phyloP scores from a whole-genome alignment of 1,284 basidiomycete species.

The Sporisorium scitamineum region DNA sequence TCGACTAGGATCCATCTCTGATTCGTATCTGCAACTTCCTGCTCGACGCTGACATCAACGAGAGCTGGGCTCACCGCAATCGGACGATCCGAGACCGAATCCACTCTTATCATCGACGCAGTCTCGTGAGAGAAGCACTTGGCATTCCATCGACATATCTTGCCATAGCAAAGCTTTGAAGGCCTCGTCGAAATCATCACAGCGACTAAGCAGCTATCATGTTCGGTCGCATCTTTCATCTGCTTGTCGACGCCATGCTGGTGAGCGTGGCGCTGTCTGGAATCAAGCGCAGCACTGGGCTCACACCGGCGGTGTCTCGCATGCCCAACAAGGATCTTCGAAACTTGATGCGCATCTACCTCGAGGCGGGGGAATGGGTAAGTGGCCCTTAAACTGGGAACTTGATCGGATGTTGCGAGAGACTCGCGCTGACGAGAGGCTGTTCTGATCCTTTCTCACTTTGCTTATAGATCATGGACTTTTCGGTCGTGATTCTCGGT shows the following conservation, averaged over 20 bases:
- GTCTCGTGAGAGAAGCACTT: neutral
- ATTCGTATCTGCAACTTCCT: neutral
- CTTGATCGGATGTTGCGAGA: neutral
- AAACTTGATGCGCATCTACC: constrained; percentile 61
- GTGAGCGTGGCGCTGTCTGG: constrained; percentile 64
- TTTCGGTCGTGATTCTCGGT: constrained; percentile 64
- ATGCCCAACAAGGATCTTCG: constrained; percentile 66
- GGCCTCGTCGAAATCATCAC: neutral
- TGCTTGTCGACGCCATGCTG: constrained; percentile 65
- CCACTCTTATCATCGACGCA: neutral
- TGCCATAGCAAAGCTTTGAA: neutral
- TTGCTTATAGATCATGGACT: constrained; percentile 59
- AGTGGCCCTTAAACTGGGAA: constrained; percentile 14
- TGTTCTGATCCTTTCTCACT: neutral
- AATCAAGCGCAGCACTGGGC: constrained; percentile 66
- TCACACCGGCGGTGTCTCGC: constrained; percentile 57
- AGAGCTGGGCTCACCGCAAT: neutral
- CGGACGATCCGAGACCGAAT: neutral
- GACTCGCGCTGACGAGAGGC: constrained; percentile 8
- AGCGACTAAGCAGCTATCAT: constrained; percentile 29
- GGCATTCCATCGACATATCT: neutral
- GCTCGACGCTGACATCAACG: neutral
- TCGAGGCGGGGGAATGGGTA: constrained; percentile 69
- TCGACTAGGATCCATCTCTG: neutral
- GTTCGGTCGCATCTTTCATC: constrained; percentile 66